A percentile compares a stretch with the other conserved stretches of the same genome.
These are phyloP conservation scores for Zelonia costaricensis DNA, from an alignment of 208 protist species.

Conservation along the genomic window DNA sequence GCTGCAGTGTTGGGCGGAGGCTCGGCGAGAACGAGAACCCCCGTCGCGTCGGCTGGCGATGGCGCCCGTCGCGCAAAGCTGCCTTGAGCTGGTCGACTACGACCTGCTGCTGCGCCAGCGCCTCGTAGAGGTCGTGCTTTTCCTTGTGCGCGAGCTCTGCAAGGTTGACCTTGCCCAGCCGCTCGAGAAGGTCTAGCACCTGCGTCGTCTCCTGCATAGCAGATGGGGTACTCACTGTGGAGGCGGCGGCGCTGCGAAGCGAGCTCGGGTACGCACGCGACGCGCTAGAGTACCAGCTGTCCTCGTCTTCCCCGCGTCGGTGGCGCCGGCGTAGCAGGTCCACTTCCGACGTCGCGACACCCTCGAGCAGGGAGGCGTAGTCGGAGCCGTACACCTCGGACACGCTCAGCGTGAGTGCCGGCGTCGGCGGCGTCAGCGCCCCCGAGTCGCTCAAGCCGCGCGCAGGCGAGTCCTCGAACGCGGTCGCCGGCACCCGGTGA, in stretches of 20 bases:
- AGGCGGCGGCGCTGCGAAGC: neutral
- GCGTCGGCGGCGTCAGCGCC: slow-evolving; percentile 12
- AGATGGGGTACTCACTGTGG: neutral
- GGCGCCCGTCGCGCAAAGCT: slow-evolving; percentile 3
- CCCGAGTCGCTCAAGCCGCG: neutral
- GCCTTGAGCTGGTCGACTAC: slow-evolving; percentile 37
- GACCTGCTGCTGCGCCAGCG: slow-evolving; percentile 43
- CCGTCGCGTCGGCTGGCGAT: neutral
- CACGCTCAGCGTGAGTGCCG: slow-evolving; percentile 7
- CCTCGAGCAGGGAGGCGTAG: slow-evolving; percentile 14
- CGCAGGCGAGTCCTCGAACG: no score
- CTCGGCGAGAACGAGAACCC: neutral
- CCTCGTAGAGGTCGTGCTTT: slow-evolving; percentile 22
- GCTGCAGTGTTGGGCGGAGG: neutral
- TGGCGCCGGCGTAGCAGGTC: neutral
- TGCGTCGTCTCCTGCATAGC: neutral
- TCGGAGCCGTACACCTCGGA: slow-evolving; percentile 20
- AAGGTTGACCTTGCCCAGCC: neutral
- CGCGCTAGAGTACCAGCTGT: slow-evolving; percentile 40
- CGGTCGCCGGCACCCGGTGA: no score
- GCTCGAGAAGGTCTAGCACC: slow-evolving; percentile 12
- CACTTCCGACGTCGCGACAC: slow-evolving; percentile 9
- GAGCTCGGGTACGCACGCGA: slow-evolving; percentile 13
- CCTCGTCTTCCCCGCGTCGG: slow-evolving; percentile 9
- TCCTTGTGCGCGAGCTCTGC: slow-evolving; percentile 15